These are phyloP conservation scores for Craspedostauros australis DNA, from an alignment of 108 stramenopile genomes.

Conservation along the genomic window DNA sequence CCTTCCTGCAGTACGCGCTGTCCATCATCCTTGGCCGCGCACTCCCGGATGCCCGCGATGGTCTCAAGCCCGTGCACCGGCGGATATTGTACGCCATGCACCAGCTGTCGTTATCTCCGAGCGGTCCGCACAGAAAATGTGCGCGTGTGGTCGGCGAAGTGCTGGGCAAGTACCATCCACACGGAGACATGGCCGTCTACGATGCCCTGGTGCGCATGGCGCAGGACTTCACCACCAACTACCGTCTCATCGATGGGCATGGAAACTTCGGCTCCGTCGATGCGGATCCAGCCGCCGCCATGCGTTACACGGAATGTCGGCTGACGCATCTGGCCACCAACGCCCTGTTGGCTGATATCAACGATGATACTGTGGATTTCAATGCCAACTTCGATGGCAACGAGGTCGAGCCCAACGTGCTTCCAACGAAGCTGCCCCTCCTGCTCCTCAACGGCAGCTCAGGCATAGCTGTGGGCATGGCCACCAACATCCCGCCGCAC, in stretches of 20 bases:
- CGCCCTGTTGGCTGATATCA: conserved; percentile 75
- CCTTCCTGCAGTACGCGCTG: conserved; percentile 93
- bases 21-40: conserved; percentile 92
- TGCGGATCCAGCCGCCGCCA: conserved; percentile 95
- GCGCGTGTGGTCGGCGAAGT: conserved; percentile 97
- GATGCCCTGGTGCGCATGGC: conserved; percentile 96
- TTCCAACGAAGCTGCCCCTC: conserved; percentile 88
- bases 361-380: conserved; percentile 82
- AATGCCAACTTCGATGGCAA: conserved; percentile 91
- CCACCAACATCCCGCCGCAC: conserved; percentile 96
- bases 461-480: conserved; percentile 96
- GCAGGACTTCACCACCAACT: conserved; percentile 82
- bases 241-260: conserved; percentile 89
- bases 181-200: conserved; percentile 92
- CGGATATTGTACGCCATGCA: conserved; percentile 95
- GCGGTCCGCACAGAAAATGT: conserved; percentile 86
- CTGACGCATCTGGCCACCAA: conserved; percentile 69
- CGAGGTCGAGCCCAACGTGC: conserved; percentile 87
- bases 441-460: conserved; percentile 90
- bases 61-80: conserved; percentile 95
- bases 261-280: conserved; percentile 96
- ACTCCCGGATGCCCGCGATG: conserved; percentile 94
- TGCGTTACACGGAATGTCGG: conserved; percentile 96
- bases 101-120: conserved; percentile 70
- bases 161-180: conserved; percentile 87